A percentile compares a stretch with the other conserved stretches of the same genome.
These are phyloP conservation scores for Gonapodya prolifera DNA, from an alignment of 192 early-diverging fungal species.

Conservation along the genomic window DNA sequence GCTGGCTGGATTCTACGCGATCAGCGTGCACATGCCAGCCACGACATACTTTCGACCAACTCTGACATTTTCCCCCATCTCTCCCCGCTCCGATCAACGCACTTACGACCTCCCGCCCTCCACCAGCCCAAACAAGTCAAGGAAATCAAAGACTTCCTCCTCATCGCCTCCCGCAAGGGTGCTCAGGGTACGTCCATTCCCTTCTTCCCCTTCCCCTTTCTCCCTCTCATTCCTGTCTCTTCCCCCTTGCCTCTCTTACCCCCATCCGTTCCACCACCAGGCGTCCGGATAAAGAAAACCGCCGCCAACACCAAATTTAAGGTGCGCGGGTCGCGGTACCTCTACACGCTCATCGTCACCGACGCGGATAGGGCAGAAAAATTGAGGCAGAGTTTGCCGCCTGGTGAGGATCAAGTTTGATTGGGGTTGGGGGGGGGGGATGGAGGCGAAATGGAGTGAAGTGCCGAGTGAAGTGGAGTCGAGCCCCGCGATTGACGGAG, in stretches of 20 bases:
- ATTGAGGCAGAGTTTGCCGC: slow-evolving; percentile 89
- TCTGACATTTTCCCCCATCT: no score
- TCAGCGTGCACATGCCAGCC: no score
- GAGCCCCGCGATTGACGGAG: no score
- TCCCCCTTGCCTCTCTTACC: slow-evolving; percentile 14
- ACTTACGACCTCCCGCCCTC: slow-evolving; percentile 8
- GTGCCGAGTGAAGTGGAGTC: no score
- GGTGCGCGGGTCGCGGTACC: slow-evolving; percentile 94
- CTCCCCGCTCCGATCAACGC: background rate
- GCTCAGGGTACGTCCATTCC: slow-evolving; percentile 74
- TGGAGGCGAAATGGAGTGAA: no score
- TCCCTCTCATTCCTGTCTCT: slow-evolving; percentile 1
- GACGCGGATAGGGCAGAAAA: slow-evolving; percentile 93
- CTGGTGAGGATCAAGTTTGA: slow-evolving; percentile 62
- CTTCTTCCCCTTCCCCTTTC: slow-evolving; percentile 8
- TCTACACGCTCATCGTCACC: slow-evolving; percentile 94
- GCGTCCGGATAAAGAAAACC: slow-evolving; percentile 94
- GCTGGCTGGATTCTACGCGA: no score
- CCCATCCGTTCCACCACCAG: no score
- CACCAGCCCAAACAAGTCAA: slow-evolving; percentile 87
- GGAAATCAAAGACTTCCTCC: slow-evolving; percentile 98
- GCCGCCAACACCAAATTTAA: slow-evolving; percentile 90
- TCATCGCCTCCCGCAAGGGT: slow-evolving; percentile 90
- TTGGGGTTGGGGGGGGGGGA: no score
- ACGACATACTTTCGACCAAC: no score